Evolutionary conservation across 257 asterid species (phyloP).

Genomic region (Plantago ovata): DNA sequence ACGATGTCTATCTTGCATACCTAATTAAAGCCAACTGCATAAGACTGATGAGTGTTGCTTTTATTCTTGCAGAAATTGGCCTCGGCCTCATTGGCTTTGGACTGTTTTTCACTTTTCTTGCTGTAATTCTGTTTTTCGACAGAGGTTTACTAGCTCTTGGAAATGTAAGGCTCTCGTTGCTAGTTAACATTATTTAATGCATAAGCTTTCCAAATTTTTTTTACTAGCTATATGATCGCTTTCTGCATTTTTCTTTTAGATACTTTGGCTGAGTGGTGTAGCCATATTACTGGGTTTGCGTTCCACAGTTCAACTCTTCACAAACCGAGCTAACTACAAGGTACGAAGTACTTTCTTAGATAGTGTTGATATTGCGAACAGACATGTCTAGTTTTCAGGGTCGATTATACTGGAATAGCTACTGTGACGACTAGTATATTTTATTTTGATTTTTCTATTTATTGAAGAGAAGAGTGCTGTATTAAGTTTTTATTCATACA

Average conservation of each 20-base stretch:
- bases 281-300: conserved; percentile 66
- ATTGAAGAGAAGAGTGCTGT: too few relatives aligned
- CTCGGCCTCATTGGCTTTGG: conserved; percentile 83
- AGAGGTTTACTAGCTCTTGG: conserved; percentile 91
- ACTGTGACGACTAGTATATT: too few relatives aligned
- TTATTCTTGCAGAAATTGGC: conserved; percentile 63
- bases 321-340: conserved; percentile 62
- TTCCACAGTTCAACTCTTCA: conserved; percentile 68
- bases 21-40: conserved; percentile 10
- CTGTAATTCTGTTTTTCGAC: conserved; percentile 65
- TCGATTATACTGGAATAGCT: too few relatives aligned
- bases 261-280: conserved; percentile 71
- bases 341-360: conserved; percentile 59
- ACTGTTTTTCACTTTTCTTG: conserved; percentile 70
- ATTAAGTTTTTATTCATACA: too few relatives aligned
- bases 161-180: conserved; percentile 55
- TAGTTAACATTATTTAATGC: conserved; percentile 7
- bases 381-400: background rate
- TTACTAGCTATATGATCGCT: conserved; percentile 2
- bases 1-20: conserved; percentile 6
- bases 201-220: background rate
- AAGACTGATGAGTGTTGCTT: conserved; percentile 5
- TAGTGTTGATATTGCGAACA: conserved; percentile 2
- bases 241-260: conserved; percentile 36
- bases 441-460: too few relatives aligned